These are phyloP conservation scores for Penicillium riverlandense DNA, from an alignment of 495 filamentous ascomycete genomes.

Conservation along the genomic window DNA sequence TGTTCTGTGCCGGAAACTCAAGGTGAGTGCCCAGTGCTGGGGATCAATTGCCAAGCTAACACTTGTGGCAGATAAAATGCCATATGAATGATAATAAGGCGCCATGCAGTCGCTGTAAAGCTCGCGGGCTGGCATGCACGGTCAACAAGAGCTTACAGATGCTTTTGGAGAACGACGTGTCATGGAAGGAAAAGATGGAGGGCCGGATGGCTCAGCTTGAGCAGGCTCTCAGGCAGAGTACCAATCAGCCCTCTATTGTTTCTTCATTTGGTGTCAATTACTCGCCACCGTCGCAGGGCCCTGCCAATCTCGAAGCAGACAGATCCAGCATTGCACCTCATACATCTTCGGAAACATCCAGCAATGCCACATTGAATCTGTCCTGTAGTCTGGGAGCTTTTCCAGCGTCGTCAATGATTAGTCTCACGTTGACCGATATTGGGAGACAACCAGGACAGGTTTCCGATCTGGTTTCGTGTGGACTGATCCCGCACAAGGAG, in stretches of 20 bases:
- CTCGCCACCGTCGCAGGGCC: too few species aligned
- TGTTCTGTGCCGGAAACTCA: constrained; percentile 8
- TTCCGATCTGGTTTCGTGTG: not conserved
- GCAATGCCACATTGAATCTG: not conserved
- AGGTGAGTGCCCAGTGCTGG: not conserved
- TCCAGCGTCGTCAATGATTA: constrained; percentile 3
- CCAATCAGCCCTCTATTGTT: not conserved
- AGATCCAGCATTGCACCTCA: too few species aligned
- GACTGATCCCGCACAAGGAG: not conserved
- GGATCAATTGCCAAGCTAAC: too few species aligned
- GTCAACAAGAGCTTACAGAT: constrained; percentile 7
- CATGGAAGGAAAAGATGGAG: constrained; percentile 6
- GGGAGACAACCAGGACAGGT: not conserved
- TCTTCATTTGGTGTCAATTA: not conserved
- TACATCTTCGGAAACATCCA: not conserved
- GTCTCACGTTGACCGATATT: not conserved
- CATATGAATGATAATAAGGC: constrained; percentile 1
- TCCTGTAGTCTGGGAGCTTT: constrained; percentile 3
- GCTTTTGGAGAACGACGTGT: constrained; percentile 3
- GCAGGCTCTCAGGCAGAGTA: not conserved
- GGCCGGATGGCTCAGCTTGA: constrained; percentile 1
- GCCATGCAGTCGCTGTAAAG: constrained; percentile 6
- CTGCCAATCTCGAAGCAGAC: too few species aligned
- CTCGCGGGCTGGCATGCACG: constrained; percentile 4
- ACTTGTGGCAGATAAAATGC: constrained; percentile 2